Conservation (phyloP, 192 early-diverging fungal genomes). For the Funneliformis geosporum region DNA sequence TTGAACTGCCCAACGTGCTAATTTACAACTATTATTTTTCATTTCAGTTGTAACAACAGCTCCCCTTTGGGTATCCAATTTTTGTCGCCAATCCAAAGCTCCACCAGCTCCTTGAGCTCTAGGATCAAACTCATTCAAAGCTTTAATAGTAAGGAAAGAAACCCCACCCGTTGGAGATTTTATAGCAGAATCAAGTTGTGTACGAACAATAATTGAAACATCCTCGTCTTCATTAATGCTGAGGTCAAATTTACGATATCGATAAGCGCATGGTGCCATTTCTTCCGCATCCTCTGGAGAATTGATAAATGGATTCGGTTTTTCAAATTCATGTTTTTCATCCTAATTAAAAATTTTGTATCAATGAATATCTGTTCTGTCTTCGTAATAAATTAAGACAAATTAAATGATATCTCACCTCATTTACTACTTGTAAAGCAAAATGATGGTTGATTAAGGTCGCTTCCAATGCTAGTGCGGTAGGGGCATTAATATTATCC, state of each 20-base stretch:
- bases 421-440: slow-evolving; percentile 74
- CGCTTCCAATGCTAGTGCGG: slow-evolving; percentile 82
- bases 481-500: slow-evolving; percentile 86
- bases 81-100: slow-evolving; percentile 92
- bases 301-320: slow-evolving; percentile 77
- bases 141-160: slow-evolving; percentile 67
- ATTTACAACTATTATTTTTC: slow-evolving; percentile 95
- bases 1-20: slow-evolving; percentile 96
- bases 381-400: not conserved
- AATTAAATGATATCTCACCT: not conserved
- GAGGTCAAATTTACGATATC: slow-evolving; percentile 87
- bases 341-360: not conserved
- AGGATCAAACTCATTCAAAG: slow-evolving; percentile 93
- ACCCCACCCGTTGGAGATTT: slow-evolving; percentile 51
- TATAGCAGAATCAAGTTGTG: slow-evolving; percentile 83
- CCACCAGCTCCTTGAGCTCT: slow-evolving; percentile 81
- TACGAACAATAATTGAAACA: slow-evolving; percentile 80
- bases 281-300: slow-evolving; percentile 51
- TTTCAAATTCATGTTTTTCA: slow-evolving; percentile 53
- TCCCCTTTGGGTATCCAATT: slow-evolving; percentile 91
- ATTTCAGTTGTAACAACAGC: slow-evolving; percentile 96
- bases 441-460: slow-evolving; percentile 86
- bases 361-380: no score
- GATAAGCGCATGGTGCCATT: slow-evolving; percentile 71
- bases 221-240: slow-evolving; percentile 62